Base-by-base conservation (phyloP, 306 rosid species). In the Dryas alaskensis region DNA sequence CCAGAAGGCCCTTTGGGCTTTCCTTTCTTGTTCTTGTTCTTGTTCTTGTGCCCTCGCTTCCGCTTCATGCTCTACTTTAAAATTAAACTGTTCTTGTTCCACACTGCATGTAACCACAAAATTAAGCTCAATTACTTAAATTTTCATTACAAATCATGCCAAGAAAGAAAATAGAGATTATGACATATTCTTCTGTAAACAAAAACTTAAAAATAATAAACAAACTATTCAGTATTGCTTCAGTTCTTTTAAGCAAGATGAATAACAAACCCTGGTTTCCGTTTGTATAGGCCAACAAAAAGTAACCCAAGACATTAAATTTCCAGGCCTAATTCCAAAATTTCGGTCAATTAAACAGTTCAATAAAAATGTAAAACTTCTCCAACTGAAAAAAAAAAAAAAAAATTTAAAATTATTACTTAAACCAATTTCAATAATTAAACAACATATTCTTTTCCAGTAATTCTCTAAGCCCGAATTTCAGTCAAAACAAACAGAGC, bases 21-120 rank as follows among this genome's bases (percentile, higher is more conserved):
- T 78, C 85, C 86, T 74, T 89, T 87, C 89, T 89, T 91, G 80
- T 39, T 61, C 66, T 61, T 61, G 37, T 31, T 31, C 37, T 31
- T 31, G 3, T 86, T 87, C 77, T 70, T 78, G 72, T 70, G 76
- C 46, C 91, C 95, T 27, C 98, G 89, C 81, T 91, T 93, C 39
- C 97, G 94, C 83, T 94, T 94, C 98, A 91, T 93, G 65, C 83
- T 80, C 74, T 52, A 68, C 53, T 69, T 49, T 49, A 49, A 76
- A 6, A 14, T n/a, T 50, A 39, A 67, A 19, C 43, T 60, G 4
- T 67, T 11, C 31, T 14, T 39, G 27, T 31, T 43, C 42, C 19
- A 7, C 22, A 8, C 51, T 64, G 69, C 69, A 44, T 19, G 27
- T 7, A 64, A 39, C 49, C 25, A 62, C 40, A 13, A 43, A 58